Evolutionary conservation across 306 rosid genomes (phyloP).

Genomic region (Sechiopsis laciniata): DNA sequence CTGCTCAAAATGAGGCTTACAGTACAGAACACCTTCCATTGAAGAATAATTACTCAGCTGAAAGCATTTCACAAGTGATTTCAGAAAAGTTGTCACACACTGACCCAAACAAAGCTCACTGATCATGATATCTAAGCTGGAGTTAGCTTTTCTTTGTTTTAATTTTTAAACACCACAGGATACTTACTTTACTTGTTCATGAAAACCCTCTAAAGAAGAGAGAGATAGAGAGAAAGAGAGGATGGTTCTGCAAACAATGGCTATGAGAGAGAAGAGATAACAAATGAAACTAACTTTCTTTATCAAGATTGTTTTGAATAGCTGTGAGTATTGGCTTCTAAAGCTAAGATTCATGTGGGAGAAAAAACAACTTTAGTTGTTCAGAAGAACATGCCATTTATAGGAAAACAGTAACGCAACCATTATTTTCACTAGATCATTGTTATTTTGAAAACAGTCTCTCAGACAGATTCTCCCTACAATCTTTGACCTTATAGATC

Average conservation of each 20-base stretch:
- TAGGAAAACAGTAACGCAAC: neutral
- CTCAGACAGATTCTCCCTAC: neutral
- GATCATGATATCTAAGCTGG: neutral
- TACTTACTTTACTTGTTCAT: neutral
- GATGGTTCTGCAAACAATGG: neutral
- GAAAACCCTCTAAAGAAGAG: neutral
- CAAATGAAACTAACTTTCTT: neutral
- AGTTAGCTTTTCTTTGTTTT: neutral
- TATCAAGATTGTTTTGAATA: neutral
- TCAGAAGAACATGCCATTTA: neutral
- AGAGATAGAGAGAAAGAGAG: neutral
- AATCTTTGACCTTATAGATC: neutral
- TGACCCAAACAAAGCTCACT: neutral
- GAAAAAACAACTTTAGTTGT: neutral
- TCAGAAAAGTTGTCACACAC: neutral
- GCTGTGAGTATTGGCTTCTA: neutral
- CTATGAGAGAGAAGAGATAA: neutral
- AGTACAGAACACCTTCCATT: constrained; percentile 90
- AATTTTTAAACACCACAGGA: neutral
- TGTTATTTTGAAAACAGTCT: neutral
- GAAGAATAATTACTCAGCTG: constrained; percentile 94
- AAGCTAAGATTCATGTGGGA: neutral
- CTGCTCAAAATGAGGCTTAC: constrained; percentile 93
- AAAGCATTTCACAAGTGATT: constrained; percentile 16
- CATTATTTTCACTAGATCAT: too few species aligned